These are phyloP conservation scores for Pythium coloratum DNA, from an alignment of 352 stramenopile species.

Conservation along the genomic window DNA sequence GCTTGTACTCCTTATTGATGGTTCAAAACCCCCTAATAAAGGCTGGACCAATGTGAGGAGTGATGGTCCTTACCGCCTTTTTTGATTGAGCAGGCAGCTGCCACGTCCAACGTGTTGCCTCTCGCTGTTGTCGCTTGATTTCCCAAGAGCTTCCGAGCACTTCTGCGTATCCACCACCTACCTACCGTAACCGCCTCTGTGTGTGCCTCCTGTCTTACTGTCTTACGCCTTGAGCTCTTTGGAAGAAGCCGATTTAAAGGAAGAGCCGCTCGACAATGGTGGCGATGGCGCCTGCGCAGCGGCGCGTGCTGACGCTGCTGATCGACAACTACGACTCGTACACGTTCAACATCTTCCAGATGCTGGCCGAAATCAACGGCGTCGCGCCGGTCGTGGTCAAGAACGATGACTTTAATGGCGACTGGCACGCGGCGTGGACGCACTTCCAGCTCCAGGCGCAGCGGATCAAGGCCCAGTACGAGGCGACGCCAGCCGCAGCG, in stretches of 20 bases:
- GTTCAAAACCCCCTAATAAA: neutral
- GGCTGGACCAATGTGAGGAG: neutral
- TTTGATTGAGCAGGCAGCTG: neutral
- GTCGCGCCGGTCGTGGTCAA: constrained; percentile 87
- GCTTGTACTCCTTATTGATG: constrained; percentile 3
- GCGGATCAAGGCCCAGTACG: constrained; percentile 18
- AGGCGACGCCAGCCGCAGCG: neutral
- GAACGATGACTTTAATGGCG: constrained; percentile 89
- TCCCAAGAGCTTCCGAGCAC: neutral
- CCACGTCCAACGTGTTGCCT: neutral
- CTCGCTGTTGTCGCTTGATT: neutral
- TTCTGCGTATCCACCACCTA: neutral
- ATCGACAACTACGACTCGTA: constrained; percentile 99
- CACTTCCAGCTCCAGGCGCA: constrained; percentile 48
- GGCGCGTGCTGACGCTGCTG: constrained; percentile 75
- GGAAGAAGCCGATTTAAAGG: neutral
- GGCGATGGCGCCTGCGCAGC: constrained; percentile 25
- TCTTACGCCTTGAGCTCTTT: neutral
- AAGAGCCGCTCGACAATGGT: constrained; percentile 21
- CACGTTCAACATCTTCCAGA: constrained; percentile 97
- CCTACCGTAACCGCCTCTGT: neutral
- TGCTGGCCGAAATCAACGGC: constrained; percentile 91
- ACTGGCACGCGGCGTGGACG: constrained; percentile 59
- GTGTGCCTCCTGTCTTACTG: neutral
- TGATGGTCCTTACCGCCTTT: constrained; percentile 15